phyloP scores from a whole-genome alignment of 1,139 yeast species.

The Pichia sp. region DNA sequence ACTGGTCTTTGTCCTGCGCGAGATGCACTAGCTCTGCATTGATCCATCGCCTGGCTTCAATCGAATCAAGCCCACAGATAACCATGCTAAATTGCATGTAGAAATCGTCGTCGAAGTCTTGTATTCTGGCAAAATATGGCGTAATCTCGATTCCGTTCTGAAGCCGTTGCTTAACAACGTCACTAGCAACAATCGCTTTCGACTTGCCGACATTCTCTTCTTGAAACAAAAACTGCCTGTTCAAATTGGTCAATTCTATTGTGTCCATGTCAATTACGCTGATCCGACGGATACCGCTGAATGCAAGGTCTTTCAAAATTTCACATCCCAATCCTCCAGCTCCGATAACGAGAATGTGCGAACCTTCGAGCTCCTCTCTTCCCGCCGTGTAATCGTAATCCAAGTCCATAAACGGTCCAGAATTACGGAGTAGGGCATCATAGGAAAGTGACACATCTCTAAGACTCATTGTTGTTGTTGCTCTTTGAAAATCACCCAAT shows the following conservation, averaged over 20 bases:
- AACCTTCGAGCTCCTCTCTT: slow-evolving; percentile 28
- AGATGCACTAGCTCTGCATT: slow-evolving; percentile 64
- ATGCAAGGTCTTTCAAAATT: slow-evolving; percentile 75
- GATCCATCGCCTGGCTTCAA: slow-evolving; percentile 91
- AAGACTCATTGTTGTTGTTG: background rate
- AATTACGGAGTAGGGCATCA: slow-evolving; percentile 16
- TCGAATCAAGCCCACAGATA: slow-evolving; percentile 84
- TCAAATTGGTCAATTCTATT: slow-evolving; percentile 84
- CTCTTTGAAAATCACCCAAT: too few relatives aligned
- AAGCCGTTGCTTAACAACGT: slow-evolving; percentile 49
- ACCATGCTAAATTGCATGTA: slow-evolving; percentile 69
- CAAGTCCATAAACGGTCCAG: slow-evolving; percentile 31
- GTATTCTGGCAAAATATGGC: slow-evolving; percentile 64
- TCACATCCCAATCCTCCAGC: slow-evolving; percentile 98
- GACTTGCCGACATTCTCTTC: slow-evolving; percentile 71
- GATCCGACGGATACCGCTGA: slow-evolving; percentile 69
- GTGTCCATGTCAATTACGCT: slow-evolving; percentile 94
- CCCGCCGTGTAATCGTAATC: slow-evolving; percentile 29
- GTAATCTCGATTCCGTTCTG: slow-evolving; percentile 44
- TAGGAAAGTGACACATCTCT: slow-evolving; percentile 15
- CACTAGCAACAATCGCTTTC: slow-evolving; percentile 79
- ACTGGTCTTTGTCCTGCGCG: slow-evolving; percentile 31
- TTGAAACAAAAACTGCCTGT: slow-evolving; percentile 87
- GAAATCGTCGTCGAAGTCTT: slow-evolving; percentile 62
- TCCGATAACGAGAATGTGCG: slow-evolving; percentile 61